Evolutionary conservation across 192 early-diverging fungal species (phyloP).

Genomic region (Lunasporangiospora selenospora): DNA sequence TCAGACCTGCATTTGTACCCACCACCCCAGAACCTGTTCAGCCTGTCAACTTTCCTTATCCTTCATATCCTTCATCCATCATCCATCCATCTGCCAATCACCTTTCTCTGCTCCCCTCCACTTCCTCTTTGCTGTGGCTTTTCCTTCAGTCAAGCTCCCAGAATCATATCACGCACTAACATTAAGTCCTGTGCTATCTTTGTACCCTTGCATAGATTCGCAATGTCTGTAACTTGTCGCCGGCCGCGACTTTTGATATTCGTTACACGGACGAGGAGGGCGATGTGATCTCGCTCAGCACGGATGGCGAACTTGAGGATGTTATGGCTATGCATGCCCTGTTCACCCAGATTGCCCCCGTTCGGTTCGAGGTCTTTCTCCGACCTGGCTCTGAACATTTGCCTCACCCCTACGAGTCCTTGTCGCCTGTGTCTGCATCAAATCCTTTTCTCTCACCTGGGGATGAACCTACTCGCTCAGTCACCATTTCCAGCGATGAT

Average conservation of each 20-base stretch:
- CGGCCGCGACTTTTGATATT: conserved; percentile 6
- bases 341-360: conserved; percentile 35
- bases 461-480: too few species aligned
- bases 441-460: too few species aligned
- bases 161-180: neutral
- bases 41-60: too few species aligned
- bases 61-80: too few species aligned
- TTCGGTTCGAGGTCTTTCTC: conserved; percentile 33
- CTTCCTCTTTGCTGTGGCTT: neutral
- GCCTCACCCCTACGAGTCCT: too few species aligned
- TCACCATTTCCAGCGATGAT: too few species aligned
- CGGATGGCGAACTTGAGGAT: conserved; percentile 39
- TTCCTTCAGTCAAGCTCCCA: too few species aligned
- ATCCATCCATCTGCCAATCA: neutral
- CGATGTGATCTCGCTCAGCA: conserved; percentile 42
- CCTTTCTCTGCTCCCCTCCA: neutral
- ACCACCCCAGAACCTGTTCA: too few species aligned
- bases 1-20: too few species aligned
- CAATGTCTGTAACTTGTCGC: conserved; percentile 13
- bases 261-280: conserved; percentile 48
- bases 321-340: conserved; percentile 32
- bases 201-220: conserved; percentile 22
- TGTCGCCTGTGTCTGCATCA: too few species aligned
- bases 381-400: too few species aligned
- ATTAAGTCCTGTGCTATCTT: neutral